A percentile compares a stretch with the other conserved stretches of the same genome.
Conservation (phyloP, 805 yeast genomes). For the Lachancea thermotolerans region DNA sequence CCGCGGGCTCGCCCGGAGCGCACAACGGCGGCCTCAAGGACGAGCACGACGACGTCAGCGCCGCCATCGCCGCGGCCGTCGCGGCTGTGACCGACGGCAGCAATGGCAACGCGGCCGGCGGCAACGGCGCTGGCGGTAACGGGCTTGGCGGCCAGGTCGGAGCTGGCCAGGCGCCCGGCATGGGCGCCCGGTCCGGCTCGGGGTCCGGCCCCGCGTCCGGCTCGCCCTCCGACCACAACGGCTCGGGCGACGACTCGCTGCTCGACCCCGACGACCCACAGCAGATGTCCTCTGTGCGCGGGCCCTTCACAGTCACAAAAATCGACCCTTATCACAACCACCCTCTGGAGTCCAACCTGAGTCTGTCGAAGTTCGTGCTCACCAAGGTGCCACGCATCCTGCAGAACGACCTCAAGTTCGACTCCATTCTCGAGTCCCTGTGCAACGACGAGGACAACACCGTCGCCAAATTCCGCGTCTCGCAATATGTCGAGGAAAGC, state of each 20-base stretch:
- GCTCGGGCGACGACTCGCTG: constrained; percentile 5
- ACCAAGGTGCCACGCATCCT: constrained; percentile 30
- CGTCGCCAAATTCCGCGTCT: constrained; percentile 28
- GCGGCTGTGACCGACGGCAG: constrained; percentile 28
- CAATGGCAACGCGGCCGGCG: not conserved
- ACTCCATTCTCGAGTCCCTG: constrained; percentile 26
- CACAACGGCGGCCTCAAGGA: constrained; percentile 7
- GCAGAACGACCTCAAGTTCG: constrained; percentile 31
- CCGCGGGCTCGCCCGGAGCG: constrained; percentile 12
- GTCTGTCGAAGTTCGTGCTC: constrained; percentile 27
- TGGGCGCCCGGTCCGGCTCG: not conserved
- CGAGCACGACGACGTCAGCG: constrained; percentile 23
- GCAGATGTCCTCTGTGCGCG: constrained; percentile 10
- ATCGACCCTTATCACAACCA: constrained; percentile 32
- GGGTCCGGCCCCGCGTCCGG: not conserved
- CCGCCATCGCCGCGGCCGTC: constrained; percentile 32
- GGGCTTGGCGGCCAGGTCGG: constrained; percentile 2
- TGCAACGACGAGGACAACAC: constrained; percentile 28
- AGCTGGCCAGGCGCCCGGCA: constrained; percentile 4
- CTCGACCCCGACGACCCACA: constrained; percentile 4
- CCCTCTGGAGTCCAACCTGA: constrained; percentile 28
- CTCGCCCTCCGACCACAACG: not conserved
- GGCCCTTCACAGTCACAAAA: constrained; percentile 32
- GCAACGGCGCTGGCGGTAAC: not conserved
- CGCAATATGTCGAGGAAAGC: constrained; percentile 30